Conservation (phyloP, 1,139 yeast genomes). For the Candida sanyaensis region DNA sequence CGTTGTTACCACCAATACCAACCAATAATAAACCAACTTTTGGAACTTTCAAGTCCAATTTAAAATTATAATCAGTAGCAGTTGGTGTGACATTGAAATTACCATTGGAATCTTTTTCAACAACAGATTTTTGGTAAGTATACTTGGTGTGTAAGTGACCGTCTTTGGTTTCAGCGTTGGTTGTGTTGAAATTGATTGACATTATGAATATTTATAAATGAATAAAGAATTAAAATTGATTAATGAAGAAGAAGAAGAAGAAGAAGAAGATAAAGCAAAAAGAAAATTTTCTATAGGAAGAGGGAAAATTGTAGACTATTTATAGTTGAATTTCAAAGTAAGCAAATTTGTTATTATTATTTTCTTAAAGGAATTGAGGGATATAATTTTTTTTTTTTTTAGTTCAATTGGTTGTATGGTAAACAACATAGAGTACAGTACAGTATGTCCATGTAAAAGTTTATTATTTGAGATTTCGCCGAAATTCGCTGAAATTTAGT, state of each 20-base stretch:
- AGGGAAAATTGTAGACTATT: constrained; percentile 12
- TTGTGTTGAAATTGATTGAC: constrained; percentile 59
- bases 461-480: constrained; percentile 1
- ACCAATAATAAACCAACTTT: constrained; percentile 88
- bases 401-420: neutral
- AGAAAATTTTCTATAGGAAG: constrained; percentile 1
- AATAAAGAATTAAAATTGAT: neutral
- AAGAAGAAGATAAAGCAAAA: constrained; percentile 2
- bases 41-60: constrained; percentile 79
- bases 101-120: constrained; percentile 52
- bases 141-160: constrained; percentile 67
- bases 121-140: constrained; percentile 41
- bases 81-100: constrained; percentile 71
- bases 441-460: neutral
- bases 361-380: neutral
- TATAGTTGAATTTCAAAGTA: constrained; percentile 6
- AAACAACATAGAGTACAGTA: too few species aligned
- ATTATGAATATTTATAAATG: neutral
- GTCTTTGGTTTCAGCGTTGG: constrained; percentile 59
- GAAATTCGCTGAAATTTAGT: constrained; percentile 2
- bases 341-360: too few species aligned
- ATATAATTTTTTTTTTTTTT: neutral
- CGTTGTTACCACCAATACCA: constrained; percentile 97
- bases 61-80: constrained; percentile 76
- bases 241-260: neutral